These are phyloP conservation scores for Strobilomyces confusus DNA, from an alignment of 768 basidiomycete species.

Conservation along the genomic window DNA sequence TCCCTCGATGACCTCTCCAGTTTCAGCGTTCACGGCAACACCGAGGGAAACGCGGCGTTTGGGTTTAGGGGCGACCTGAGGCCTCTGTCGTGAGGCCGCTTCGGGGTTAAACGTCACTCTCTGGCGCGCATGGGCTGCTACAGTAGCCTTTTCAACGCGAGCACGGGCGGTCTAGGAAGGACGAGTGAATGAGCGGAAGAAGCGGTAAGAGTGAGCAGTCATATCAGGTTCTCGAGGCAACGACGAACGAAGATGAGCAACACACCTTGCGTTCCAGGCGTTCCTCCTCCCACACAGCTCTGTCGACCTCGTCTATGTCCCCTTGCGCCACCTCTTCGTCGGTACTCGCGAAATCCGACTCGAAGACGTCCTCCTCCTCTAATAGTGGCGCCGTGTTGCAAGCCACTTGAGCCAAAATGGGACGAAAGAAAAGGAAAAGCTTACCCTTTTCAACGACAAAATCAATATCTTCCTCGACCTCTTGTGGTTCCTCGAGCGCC, in stretches of 20 bases:
- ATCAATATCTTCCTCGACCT: constrained; percentile 70
- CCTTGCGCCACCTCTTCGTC: constrained; percentile 62
- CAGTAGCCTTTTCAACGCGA: constrained; percentile 59
- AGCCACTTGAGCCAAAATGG: not conserved
- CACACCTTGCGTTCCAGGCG: constrained; percentile 34
- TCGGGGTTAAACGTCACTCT: constrained; percentile 66
- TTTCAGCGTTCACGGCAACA: constrained; percentile 53
- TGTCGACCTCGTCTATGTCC: constrained; percentile 54
- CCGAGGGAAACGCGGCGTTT: constrained; percentile 55
- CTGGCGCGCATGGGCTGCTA: constrained; percentile 63
- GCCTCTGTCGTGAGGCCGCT: constrained; percentile 30
- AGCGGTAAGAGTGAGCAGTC: too few relatives aligned
- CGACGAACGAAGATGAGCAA: not conserved
- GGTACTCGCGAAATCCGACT: constrained; percentile 82
- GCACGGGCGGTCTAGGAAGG: constrained; percentile 47
- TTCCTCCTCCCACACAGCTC: constrained; percentile 57
- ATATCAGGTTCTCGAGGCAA: not conserved
- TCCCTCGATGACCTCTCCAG: constrained; percentile 58
- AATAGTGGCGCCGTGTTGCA: not conserved
- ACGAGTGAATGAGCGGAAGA: not conserved
- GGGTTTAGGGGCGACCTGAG: constrained; percentile 19
- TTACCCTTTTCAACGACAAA: constrained; percentile 64
- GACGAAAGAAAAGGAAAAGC: not conserved
- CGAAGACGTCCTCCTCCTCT: constrained; percentile 84
- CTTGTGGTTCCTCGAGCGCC: constrained; percentile 45